These are phyloP conservation scores for Lasiosphaeria hispida DNA, from an alignment of 495 filamentous ascomycete species.

Conservation along the genomic window DNA sequence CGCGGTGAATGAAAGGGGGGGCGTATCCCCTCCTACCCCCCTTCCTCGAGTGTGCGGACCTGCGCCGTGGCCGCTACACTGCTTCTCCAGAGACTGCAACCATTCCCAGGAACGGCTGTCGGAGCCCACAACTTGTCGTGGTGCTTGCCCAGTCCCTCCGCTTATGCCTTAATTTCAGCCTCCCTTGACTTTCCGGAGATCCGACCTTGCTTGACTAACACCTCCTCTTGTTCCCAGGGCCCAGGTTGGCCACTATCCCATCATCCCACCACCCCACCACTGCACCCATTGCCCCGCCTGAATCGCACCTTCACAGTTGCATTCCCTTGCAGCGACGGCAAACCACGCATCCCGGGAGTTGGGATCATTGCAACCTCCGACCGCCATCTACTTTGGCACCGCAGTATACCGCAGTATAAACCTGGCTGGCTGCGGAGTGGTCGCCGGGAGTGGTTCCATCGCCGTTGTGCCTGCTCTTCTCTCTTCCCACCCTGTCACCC, in stretches of 20 bases:
- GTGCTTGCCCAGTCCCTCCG: neutral
- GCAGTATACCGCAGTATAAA: neutral
- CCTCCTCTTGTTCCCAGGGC: constrained; percentile 14
- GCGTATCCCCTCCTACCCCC: neutral
- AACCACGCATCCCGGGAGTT: constrained; percentile 15
- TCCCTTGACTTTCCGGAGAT: neutral
- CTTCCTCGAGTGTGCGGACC: neutral
- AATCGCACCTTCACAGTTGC: constrained; percentile 21
- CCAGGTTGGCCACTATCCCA: constrained; percentile 21
- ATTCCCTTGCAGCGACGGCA: constrained; percentile 26
- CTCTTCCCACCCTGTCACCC: neutral
- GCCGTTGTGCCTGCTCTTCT: too few relatives aligned
- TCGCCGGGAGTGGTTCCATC: too few relatives aligned
- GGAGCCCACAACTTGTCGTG: neutral
- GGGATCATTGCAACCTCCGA: constrained; percentile 8
- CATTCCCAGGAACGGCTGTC: constrained; percentile 13
- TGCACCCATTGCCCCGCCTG: constrained; percentile 11
- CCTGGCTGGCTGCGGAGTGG: too few relatives aligned
- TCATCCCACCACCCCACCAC: constrained; percentile 4
- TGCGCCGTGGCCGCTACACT: neutral
- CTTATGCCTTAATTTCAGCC: neutral
- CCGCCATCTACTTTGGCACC: neutral
- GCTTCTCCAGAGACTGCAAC: constrained; percentile 6
- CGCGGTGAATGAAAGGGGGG: too few relatives aligned
- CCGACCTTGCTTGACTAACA: neutral